phyloP scores from a whole-genome alignment of 352 stramenopile species.

The Globisporangium canariense region DNA sequence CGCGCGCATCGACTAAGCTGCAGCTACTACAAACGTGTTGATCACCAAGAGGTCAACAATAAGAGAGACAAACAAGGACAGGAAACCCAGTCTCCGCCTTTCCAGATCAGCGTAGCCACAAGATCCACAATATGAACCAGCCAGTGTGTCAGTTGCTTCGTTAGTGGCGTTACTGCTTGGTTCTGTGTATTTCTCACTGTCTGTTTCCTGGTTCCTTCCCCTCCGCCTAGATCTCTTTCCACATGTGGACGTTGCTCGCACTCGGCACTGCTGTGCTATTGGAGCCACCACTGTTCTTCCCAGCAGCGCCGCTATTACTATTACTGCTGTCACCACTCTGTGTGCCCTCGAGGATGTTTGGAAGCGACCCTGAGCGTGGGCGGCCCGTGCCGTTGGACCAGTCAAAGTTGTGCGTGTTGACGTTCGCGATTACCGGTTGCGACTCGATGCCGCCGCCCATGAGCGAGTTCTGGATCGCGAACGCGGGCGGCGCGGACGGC shows the following conservation, averaged over 20 bases:
- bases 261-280: constrained; percentile 4
- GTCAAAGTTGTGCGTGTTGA: constrained; percentile 83
- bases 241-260: constrained; percentile 18
- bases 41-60: neutral
- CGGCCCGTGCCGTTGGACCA: constrained; percentile 51
- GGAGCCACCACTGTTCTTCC: neutral
- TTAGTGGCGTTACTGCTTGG: neutral
- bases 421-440: constrained; percentile 60
- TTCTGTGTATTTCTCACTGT: neutral
- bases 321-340: constrained; percentile 5
- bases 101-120: neutral
- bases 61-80: neutral
- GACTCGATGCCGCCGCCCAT: constrained; percentile 80
- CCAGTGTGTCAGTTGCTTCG: neutral
- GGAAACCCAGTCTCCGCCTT: neutral
- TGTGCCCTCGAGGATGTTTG: constrained; percentile 24
- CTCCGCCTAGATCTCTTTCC: constrained; percentile 31
- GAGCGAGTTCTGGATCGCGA: constrained; percentile 75
- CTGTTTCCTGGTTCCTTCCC: neutral
- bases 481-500: constrained; percentile 49
- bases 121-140: neutral
- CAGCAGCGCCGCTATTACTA: neutral
- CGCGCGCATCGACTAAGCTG: constrained; percentile 66
- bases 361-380: constrained; percentile 36
- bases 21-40: neutral